Evolutionary conservation across 345 rosid species (phyloP), one percentile per base, ranked within the genome.

Genomic region (Salix suchowensis): DNA sequence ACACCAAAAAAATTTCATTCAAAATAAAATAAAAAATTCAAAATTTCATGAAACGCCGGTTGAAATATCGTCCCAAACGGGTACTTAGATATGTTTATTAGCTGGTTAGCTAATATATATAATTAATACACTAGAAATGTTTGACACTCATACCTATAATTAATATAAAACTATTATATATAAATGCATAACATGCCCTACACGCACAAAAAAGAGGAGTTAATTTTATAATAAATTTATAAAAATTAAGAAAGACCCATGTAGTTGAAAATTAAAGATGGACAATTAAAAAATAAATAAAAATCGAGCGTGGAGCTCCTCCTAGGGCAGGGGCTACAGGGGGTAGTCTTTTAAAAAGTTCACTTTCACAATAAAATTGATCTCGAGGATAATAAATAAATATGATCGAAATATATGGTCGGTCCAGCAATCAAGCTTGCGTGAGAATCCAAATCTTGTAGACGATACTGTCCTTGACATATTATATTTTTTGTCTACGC

Each of bases 361-460:
- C 30, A 18, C 64, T 79, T 76, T 78, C 40, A 69, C 62, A 30
- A 73, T 62, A 46, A 34, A 40, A 52, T 60, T 61, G 46, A 26
- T 60, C 15, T 1, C 1, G 3, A 24, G 68, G 21, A 37, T 65
- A 72, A 69, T 28, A 68, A 70, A 26, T 52, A 68, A 58, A 26
- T 48, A 69, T 30, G 65, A 46, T 24, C 61, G 44, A 82, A 70
- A 64, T 60, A 16, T 66, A 76, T 78, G 79, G 88, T 81, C 77
- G 86, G 88, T 81, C 77, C 64, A 76, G n/a, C 26, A 26, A 37
- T 61, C 73, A 40, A 73, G 23, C 46, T 74, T 46, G 76, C 74
- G 72, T 76, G 84, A 68, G 86, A 85, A 81, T 78, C 83, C 74
- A 78, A 64, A 81, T 74, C 76, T 74, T 76, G 21, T 5, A 28